Evolutionary conservation across 1,284 basidiomycete genomes (phyloP), one percentile per base, ranked within the genome.

Genomic region (Ganoderma multipileum): DNA sequence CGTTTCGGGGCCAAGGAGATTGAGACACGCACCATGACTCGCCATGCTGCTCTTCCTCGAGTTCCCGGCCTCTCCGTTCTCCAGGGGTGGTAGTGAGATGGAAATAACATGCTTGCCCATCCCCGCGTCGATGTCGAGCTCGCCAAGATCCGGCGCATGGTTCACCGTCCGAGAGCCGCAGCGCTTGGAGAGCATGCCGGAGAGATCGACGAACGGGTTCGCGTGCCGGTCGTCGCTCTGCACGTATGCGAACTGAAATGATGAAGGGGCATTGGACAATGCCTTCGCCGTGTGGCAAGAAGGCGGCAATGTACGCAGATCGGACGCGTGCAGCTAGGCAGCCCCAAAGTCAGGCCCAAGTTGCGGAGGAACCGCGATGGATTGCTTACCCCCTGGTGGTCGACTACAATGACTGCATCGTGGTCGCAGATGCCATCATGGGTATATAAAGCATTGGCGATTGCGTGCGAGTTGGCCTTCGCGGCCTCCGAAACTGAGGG

Each of bases 191-290:
- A 92, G 74, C 20, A 76, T 74, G 64, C 83, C 77, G 0, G 84
- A 83, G 28, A 87, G 73, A 78, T 77, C 55, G 76, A 79, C 60
- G 78, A 77, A 63, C 65, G 77, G 69, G 54, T 74, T 72, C 28
- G 73, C 66, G 41, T 76, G 64, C 44, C 76, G 72, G 33, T 73
- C 77, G 1, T 50, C 66, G 39, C 61, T 65, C 42, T 83, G 83
- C 11, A 90, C 80, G 72, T 93, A 89, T 3, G 91, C 87, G 44
- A 88, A 83, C 78, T 92, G 88, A n/a, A 87, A 78, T 30, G 87
- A 83, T 1, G 85, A 88, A 0, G 85, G 79, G 1, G 90, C 81
- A 1, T 79, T 79, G 6, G 80, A 81, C 18, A 93, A 77, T 12
- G 81, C 75, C 38, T 79, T 80, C 5, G 84, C 80, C 28, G 92